Conservation (phyloP, 768 basidiomycete genomes). For the Macrolepiota fuliginosa region DNA sequence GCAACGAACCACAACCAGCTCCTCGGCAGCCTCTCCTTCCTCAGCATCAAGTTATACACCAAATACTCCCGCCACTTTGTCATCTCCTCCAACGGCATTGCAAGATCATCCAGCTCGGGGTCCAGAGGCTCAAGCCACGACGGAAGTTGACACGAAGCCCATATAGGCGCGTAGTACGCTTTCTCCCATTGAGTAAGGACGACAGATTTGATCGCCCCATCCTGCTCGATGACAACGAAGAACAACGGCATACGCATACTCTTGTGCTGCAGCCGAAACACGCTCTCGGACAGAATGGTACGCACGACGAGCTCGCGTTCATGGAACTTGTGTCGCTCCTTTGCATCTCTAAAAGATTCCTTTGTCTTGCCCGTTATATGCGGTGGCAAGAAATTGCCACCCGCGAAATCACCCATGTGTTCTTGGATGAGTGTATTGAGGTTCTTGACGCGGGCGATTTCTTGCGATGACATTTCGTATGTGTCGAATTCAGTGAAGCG, state of each 20-base stretch:
- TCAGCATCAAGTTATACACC: conserved; percentile 10
- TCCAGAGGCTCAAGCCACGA: conserved; percentile 11
- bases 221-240: conserved; percentile 9
- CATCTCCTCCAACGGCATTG: conserved; percentile 11
- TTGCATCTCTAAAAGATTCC: conserved; percentile 5
- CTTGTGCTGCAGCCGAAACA: conserved; percentile 9
- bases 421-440: conserved; percentile 6
- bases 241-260: conserved; percentile 9
- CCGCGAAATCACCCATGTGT: conserved; percentile 11
- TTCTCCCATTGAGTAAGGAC: conserved; percentile 14
- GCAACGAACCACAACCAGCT: conserved; percentile 13
- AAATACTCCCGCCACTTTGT: conserved; percentile 11
- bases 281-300: conserved; percentile 4
- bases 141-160: conserved; percentile 12
- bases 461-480: conserved; percentile 9
- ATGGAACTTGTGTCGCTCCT: conserved; percentile 10
- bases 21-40: conserved; percentile 12
- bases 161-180: conserved; percentile 9
- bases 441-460: conserved; percentile 2
- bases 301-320: conserved; percentile 3
- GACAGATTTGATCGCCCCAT: conserved; percentile 9
- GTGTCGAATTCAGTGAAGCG: conserved; percentile 8
- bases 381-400: conserved; percentile 11
- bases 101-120: not conserved
- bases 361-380: conserved; percentile 7